Evolutionary conservation across 2,329 filamentous ascomycete species (phyloP), one percentile per base, ranked within the genome.

Genomic region (Fusarium paranaense): DNA sequence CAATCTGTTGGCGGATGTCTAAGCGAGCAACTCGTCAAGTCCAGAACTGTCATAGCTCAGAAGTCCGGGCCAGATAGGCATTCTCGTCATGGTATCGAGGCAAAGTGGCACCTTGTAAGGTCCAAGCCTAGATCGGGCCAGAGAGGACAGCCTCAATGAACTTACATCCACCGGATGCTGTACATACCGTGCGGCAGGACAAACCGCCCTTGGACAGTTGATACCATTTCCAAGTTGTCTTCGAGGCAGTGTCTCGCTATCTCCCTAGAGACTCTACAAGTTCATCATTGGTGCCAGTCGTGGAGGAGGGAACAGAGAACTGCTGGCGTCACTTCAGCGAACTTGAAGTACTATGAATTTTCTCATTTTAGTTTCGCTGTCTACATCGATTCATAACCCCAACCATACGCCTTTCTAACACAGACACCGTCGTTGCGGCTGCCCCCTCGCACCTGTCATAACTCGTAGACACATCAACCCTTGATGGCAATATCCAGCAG

Each of bases 381-480:
- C 35, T 32, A 62, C 27, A 20, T 30, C 35, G 40, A 37, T 56
- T 38, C 45, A n/a, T 25, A 35, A 38, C 37, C 22, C n/a, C 9
- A 32, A 50, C 37, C 38, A 13, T 65, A 64, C 42, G 20, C 27
- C 40, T 9, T 42, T 38, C n/a, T 57, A 37, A 33, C 20, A 35
- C 8, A 16, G 25, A 27, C n/a, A 42, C 27, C 11, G 33, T 27
- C 10, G 33, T 35, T 22, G 33, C 35, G 40, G 30, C 35, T 54
- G 22, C 22, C 42, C n/a, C 20, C 20, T 22, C 25, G 10, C 37
- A 47, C 22, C 22, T 52, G 35, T 66, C 47, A 69, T 74, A 61
- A 54, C 42, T 63, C 67, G 52, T 71, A 62, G 60, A 69, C 61
- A 52, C 45, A 62, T 62, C 45, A 63, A 27, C 25, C 50, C 14